Conservation (phyloP, 768 basidiomycete genomes). For the Lyophyllum atratum region DNA sequence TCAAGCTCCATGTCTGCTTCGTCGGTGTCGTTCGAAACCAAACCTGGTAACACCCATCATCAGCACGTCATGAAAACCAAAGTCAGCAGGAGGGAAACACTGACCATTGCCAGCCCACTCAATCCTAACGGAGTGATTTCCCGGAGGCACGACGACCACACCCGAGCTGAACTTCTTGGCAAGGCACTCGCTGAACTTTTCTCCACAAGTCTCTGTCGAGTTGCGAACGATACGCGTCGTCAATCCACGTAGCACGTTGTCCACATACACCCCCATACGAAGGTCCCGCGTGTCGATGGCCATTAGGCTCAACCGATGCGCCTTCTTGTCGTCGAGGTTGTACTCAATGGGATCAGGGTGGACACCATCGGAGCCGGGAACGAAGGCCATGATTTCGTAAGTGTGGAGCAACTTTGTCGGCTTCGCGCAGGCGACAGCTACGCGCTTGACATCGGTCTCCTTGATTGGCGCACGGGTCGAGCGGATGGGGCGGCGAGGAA, state of each 20-base stretch:
- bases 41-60: conserved; percentile 2
- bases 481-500: neutral
- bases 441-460: conserved; percentile 5
- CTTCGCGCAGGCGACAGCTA: neutral
- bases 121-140: conserved; percentile 23
- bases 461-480: neutral
- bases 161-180: conserved; percentile 19
- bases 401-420: conserved; percentile 12
- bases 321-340: conserved; percentile 16
- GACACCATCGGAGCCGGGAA: conserved; percentile 16
- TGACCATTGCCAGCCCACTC: conserved; percentile 23
- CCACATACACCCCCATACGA: conserved; percentile 21
- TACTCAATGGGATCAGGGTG: conserved; percentile 21
- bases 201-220: conserved; percentile 18
- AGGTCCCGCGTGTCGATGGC: conserved; percentile 23
- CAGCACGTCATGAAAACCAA: neutral
- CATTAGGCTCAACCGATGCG: conserved; percentile 18
- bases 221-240: conserved; percentile 17
- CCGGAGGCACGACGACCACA: conserved; percentile 16
- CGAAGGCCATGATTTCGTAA: conserved; percentile 14
- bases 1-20: conserved; percentile 10
- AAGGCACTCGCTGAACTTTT: conserved; percentile 15
- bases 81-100: neutral
- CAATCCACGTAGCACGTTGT: conserved; percentile 14
- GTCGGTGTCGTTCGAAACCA: conserved; percentile 7